Percentiles rank a stretch among this genome's conserved stretches.
Evolutionary conservation across 2,329 filamentous ascomycete genomes (phyloP).

Genomic region (Penicillium hordei): DNA sequence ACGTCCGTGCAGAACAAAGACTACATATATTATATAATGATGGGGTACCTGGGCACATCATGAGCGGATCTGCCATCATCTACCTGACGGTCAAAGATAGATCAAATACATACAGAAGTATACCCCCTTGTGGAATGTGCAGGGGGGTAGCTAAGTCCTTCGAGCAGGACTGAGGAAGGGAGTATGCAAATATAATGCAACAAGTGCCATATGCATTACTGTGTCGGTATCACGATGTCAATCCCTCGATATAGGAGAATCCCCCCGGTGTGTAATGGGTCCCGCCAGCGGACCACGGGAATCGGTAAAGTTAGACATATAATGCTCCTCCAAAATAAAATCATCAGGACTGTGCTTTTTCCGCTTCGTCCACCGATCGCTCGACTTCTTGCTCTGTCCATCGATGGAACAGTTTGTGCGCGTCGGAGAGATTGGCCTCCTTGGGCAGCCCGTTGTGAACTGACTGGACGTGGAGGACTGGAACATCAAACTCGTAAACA

Average conservation of each 20-base stretch:
- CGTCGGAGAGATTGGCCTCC: constrained; percentile 58
- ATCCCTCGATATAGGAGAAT: neutral
- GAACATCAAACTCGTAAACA: constrained; percentile 64
- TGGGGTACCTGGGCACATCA: neutral
- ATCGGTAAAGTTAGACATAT: neutral
- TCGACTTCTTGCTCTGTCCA: constrained; percentile 60
- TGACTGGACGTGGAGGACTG: constrained; percentile 61
- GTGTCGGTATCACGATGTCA: neutral
- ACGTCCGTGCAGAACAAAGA: neutral
- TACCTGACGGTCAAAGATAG: neutral
- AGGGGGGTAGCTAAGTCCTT: neutral
- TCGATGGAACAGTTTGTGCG: constrained; percentile 62
- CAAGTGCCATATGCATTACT: neutral
- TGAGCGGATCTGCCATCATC: neutral
- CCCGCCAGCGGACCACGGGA: neutral
- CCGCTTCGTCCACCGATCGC: constrained; percentile 53
- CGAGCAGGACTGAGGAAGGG: neutral
- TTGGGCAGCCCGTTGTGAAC: constrained; percentile 44
- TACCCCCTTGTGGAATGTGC: neutral
- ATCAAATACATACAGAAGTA: neutral
- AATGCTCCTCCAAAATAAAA: neutral
- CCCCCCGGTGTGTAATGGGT: neutral
- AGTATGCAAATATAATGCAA: neutral
- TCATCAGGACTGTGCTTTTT: constrained; percentile 21
- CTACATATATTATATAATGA: neutral